Evolutionary conservation across 768 basidiomycete genomes (phyloP), one percentile per base, ranked within the genome.

Genomic region (Suillus hirtellus): DNA sequence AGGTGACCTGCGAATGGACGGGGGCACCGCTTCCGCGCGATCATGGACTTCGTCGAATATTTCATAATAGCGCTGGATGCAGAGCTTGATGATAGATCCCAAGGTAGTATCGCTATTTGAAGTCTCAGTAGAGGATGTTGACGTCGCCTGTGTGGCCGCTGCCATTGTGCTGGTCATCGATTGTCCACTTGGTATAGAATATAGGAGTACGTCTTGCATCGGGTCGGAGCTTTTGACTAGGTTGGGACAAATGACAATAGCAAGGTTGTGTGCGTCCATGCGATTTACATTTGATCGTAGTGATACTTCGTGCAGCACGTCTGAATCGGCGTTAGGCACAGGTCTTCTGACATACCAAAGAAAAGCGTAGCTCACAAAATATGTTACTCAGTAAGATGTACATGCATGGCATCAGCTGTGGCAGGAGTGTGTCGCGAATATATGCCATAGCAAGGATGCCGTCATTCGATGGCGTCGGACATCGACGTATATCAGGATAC

Each of bases 231-330:
- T 79, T 63, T 86, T 86, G 62, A 93, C 84, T 54, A 95, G 85
- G 68, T 94, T 95, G 8, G 93, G 93, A 62, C 82, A 84, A 42
- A 95, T 77, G 15, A 93, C 91, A 61, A 95, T 80, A 12, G 92
- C 82, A 47, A 95, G 87, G 69, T 95, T 95, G 65, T 87, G 82
- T 12, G 92, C 89, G 68, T 90, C 88, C 93, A 95, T 95, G 42
- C 83, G 80, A 69, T 95, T 95, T 7, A 77, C 78, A 2, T 81
- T 78, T 2, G 90, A 80, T 7, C 84, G 86, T 19, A 89, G 75
- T 1, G 92, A 90, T 15, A 93, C 86, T 61, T 95, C 89, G 66
- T 95, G 89, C 65, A 93, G 79, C 6, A 95, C 79, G 68, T 93
- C 93, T 95, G 64, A 66, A 52, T 27, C 9, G 21, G 9, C 44